Conservation (phyloP, 1,284 basidiomycete genomes). For the Ustilago lituana region DNA sequence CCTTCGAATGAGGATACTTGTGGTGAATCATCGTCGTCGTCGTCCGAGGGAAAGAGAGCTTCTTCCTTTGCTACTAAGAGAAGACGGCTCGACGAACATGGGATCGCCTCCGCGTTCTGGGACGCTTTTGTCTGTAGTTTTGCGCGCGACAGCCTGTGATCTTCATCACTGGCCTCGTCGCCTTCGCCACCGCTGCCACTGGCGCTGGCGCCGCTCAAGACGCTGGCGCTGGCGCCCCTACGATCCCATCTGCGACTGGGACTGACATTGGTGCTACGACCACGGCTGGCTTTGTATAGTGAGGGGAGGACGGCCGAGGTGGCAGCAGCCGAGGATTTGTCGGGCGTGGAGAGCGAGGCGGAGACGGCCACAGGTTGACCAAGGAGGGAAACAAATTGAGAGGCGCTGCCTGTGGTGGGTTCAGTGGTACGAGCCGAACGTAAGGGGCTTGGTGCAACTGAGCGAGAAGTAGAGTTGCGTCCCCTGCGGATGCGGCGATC, state of each 20-base stretch:
- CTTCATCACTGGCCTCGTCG: conserved; percentile 28
- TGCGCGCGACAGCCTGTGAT: not conserved
- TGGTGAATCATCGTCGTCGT: conserved; percentile 30
- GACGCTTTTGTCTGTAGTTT: not conserved
- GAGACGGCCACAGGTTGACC: conserved; percentile 29
- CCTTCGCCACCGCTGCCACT: conserved; percentile 44
- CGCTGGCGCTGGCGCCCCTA: conserved; percentile 46
- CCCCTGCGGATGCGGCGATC: conserved; percentile 12
- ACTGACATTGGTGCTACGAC: conserved; percentile 49
- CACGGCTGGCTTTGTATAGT: conserved; percentile 46
- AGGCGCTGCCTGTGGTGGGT: conserved; percentile 27
- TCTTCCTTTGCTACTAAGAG: conserved; percentile 29
- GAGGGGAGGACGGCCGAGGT: conserved; percentile 36
- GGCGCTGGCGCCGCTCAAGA: conserved; percentile 42
- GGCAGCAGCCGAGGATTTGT: conserved; percentile 19
- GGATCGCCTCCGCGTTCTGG: not conserved
- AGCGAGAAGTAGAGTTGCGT: conserved; percentile 18
- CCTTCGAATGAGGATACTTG: conserved; percentile 24
- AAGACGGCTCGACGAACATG: conserved; percentile 9
- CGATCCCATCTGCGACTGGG: conserved; percentile 53
- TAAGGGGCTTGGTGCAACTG: conserved; percentile 24
- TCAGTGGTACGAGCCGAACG: conserved; percentile 16
- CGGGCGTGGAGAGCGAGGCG: conserved; percentile 32
- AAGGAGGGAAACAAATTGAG: conserved; percentile 31
- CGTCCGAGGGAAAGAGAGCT: conserved; percentile 45